Base-by-base conservation (phyloP, 768 basidiomycete species). In the Mycena filopes region DNA sequence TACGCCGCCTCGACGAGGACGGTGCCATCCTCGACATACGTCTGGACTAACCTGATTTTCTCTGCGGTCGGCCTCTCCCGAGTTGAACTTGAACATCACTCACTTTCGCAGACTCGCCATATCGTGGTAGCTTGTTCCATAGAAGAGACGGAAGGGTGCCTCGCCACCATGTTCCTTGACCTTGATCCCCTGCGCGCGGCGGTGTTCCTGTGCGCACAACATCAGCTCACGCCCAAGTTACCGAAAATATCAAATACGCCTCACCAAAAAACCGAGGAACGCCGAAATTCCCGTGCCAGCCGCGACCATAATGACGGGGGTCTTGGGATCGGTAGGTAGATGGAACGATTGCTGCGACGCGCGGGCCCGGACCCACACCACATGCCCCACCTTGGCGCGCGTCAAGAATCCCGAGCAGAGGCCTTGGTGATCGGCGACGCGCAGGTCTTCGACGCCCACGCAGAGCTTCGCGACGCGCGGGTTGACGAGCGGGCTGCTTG, bases 261-360 rank as follows among this genome's bases (percentile, higher is more conserved):
- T 25, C 21, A 63, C 66, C 66, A 67, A 18, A 36, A 67, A 67
- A 36, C 66, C 66, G 21, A 67, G 66, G 53, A 63, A 67, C 0
- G 66, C 43, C 5, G 61, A 46, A 11, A 67, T 60, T 5, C 66
- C 66, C 0, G 66, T 67, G 0, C 66, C 66, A 2, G 66, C 56
- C 6, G 56, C 66, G 38, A 67, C 57, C 66, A 67, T 67, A 7
- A 31, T 60, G 12, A 67, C 57, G 2, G 66, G 66, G 13, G 60
- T 54, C 9, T 23, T 16, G 3, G 66, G 66, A 43, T 67, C 66
- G 0, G 50, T 53, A 10, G 66, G 66, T 3, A 67, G 56, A 63
- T 67, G 66, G 62, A 67, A 67, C 0, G 62, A 48, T 1, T 63
- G 57, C 26, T 63, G 61, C 10, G 66, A 46, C n/a, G 56, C 5